Percentiles rank a stretch among this genome's conserved stretches.
Evolutionary conservation across 345 rosid species (phyloP).

Genomic region (Balakata baccata): DNA sequence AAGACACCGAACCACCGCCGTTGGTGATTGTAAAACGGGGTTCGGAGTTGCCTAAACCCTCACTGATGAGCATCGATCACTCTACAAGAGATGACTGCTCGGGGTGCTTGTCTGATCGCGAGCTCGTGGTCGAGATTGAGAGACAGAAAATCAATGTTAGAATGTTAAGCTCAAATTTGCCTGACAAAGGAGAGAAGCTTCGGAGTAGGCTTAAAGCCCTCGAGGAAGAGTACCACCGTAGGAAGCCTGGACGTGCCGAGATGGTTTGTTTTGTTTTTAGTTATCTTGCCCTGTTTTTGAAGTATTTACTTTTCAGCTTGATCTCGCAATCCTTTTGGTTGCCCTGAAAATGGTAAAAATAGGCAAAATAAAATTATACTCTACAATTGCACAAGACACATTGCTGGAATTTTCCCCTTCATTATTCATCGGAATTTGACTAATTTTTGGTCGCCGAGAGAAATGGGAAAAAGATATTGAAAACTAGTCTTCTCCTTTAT

Average conservation of each 20-base stretch:
- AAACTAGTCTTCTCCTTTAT: background rate
- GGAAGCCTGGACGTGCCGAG: slow-evolving; percentile 24
- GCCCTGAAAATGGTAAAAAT: slow-evolving; percentile 5
- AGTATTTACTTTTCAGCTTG: too few relatives aligned
- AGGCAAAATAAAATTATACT: background rate
- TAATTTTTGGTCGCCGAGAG: background rate
- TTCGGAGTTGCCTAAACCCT: slow-evolving; percentile 10
- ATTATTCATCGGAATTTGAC: background rate
- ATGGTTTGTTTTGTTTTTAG: slow-evolving; percentile 28
- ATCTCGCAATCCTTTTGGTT: slow-evolving; percentile 9
- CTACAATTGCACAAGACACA: too few relatives aligned
- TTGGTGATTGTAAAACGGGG: slow-evolving; percentile 24
- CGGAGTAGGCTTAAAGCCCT: slow-evolving; percentile 27
- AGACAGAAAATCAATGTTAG: slow-evolving; percentile 20
- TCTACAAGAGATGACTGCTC: slow-evolving; percentile 12
- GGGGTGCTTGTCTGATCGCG: slow-evolving; percentile 29
- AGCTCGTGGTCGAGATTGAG: slow-evolving; percentile 33
- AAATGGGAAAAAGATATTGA: background rate
- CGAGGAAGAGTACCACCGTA: slow-evolving; percentile 47
- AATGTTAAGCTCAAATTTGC: slow-evolving; percentile 3
- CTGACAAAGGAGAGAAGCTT: slow-evolving; percentile 57
- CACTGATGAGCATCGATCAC: background rate
- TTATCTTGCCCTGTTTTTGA: too few relatives aligned
- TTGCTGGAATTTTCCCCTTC: too few relatives aligned
- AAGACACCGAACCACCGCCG: slow-evolving; percentile 31